Percentiles rank a stretch among this genome's conserved stretches.
These are phyloP conservation scores for Flaveria trinervia DNA, from an alignment of 129 eudicot genomes.

Conservation along the genomic window DNA sequence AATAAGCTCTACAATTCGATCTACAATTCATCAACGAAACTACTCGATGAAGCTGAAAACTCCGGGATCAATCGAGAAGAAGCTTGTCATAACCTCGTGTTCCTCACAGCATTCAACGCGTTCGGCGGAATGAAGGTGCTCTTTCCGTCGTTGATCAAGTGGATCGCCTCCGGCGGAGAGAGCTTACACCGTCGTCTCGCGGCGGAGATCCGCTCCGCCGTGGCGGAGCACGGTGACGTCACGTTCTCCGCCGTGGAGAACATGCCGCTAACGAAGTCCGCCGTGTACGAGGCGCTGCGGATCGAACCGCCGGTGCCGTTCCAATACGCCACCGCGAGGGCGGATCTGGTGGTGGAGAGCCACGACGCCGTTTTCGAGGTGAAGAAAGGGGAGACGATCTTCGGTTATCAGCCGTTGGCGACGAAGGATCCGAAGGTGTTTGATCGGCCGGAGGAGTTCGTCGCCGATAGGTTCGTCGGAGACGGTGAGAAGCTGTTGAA, in stretches of 20 bases:
- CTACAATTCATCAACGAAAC: conserved; percentile 9
- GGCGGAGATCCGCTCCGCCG: conserved; percentile 52
- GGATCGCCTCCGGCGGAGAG: conserved; percentile 53
- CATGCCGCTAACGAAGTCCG: conserved; percentile 57
- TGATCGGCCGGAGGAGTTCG: conserved; percentile 45
- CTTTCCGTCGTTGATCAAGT: conserved; percentile 55
- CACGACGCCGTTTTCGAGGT: conserved; percentile 52
- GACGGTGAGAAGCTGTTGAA: conserved; percentile 56
- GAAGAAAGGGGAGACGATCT: conserved; percentile 62
- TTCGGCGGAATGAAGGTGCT: conserved; percentile 72
- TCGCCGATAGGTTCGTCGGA: conserved; percentile 62
- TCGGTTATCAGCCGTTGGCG: conserved; percentile 67
- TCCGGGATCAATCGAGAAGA: conserved; percentile 51
- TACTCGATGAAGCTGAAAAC: conserved; percentile 58
- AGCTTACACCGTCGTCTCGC: conserved; percentile 48
- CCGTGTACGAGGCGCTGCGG: conserved; percentile 50
- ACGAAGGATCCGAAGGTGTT: conserved; percentile 66
- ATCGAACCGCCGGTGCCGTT: conserved; percentile 76
- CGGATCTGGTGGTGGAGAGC: conserved; percentile 45
- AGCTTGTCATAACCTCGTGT: conserved; percentile 69
- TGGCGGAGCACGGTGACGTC: conserved; percentile 48
- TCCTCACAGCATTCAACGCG: conserved; percentile 55
- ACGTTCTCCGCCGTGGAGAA: conserved; percentile 43
- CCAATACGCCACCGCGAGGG: conserved; percentile 58
- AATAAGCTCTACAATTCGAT: conserved; percentile 50